Evolutionary conservation across 2,329 filamentous ascomycete genomes (phyloP).

Genomic region (Verticillium nonalfalfae): DNA sequence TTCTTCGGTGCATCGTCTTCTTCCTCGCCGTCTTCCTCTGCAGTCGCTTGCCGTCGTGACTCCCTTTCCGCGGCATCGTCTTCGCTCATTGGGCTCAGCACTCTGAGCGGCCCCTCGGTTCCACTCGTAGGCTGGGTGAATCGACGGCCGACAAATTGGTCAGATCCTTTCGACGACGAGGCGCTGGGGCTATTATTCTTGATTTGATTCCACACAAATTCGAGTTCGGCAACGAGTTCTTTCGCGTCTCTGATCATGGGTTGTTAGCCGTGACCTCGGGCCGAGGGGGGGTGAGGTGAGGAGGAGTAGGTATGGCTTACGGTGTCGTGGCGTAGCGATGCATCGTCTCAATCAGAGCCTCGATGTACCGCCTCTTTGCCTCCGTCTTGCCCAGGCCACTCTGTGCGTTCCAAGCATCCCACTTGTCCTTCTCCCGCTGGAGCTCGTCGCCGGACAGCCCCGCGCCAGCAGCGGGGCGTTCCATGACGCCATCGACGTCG

Average conservation of each 20-base stretch:
- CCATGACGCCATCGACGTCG: constrained; percentile 90
- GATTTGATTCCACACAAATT: constrained; percentile 99
- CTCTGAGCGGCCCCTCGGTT: constrained; percentile 53
- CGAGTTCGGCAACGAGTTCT: constrained; percentile 87
- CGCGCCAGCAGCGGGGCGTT: constrained; percentile 57
- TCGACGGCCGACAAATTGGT: constrained; percentile 37
- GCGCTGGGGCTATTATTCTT: constrained; percentile 74
- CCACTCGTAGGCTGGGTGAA: constrained; percentile 41
- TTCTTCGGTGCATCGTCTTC: constrained; percentile 35
- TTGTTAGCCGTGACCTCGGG: not conserved
- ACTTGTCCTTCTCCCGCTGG: constrained; percentile 60
- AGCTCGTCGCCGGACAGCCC: constrained; percentile 46
- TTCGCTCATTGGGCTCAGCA: constrained; percentile 82
- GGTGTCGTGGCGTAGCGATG: constrained; percentile 87
- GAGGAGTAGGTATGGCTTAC: constrained; percentile 32
- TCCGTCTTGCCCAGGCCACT: constrained; percentile 79
- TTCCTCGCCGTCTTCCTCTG: constrained; percentile 35
- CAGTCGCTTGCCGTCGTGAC: constrained; percentile 35
- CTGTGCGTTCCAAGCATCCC: constrained; percentile 94
- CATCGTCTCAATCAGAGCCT: constrained; percentile 93
- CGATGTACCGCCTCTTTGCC: constrained; percentile 90
- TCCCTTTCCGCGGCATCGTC: constrained; percentile 61
- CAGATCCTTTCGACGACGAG: constrained; percentile 52
- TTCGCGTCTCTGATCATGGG: constrained; percentile 57
- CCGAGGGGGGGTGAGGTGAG: not conserved